phyloP scores from a whole-genome alignment of 1,284 basidiomycete genomes.

The Nidula niveotomentosa region DNA sequence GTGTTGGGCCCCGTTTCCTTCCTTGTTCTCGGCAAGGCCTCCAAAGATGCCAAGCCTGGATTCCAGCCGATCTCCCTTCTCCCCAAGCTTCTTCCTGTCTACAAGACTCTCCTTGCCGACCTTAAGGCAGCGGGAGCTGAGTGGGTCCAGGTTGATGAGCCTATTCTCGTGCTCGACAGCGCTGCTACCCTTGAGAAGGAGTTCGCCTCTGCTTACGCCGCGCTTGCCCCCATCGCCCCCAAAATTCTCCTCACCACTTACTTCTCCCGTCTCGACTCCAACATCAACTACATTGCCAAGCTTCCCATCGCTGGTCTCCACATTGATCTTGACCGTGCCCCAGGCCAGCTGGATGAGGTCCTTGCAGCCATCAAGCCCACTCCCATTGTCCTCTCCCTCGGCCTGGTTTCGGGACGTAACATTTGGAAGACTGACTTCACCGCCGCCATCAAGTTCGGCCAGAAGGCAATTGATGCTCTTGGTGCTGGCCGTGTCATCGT shows the following conservation, averaged over 20 bases:
- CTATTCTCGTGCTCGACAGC: constrained; percentile 91
- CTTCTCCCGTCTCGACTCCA: constrained; percentile 95
- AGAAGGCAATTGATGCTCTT: constrained; percentile 84
- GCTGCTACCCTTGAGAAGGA: constrained; percentile 81
- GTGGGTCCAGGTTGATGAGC: constrained; percentile 98
- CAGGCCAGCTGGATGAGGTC: constrained; percentile 86
- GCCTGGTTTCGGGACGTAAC: constrained; percentile 98
- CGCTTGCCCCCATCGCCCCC: constrained; percentile 82
- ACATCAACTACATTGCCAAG: constrained; percentile 88
- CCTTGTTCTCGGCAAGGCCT: constrained; percentile 91
- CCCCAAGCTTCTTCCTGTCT: constrained; percentile 88
- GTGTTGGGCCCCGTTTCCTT: constrained; percentile 96
- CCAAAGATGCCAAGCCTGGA: constrained; percentile 81
- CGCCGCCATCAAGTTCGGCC: constrained; percentile 79
- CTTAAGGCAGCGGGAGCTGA: constrained; percentile 93
- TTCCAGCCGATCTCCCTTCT: constrained; percentile 94
- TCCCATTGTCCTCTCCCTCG: constrained; percentile 86
- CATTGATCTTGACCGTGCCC: constrained; percentile 95
- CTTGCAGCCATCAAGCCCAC: constrained; percentile 85
- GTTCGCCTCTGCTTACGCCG: constrained; percentile 82
- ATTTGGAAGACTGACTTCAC: constrained; percentile 99
- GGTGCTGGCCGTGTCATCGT: constrained; percentile 89
- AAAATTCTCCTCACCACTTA: constrained; percentile 95
- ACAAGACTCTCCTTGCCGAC: constrained; percentile 89
- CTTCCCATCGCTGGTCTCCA: constrained; percentile 95